Conservation (phyloP, 2,329 filamentous ascomycete species). For the Elsinoe ampelina region DNA sequence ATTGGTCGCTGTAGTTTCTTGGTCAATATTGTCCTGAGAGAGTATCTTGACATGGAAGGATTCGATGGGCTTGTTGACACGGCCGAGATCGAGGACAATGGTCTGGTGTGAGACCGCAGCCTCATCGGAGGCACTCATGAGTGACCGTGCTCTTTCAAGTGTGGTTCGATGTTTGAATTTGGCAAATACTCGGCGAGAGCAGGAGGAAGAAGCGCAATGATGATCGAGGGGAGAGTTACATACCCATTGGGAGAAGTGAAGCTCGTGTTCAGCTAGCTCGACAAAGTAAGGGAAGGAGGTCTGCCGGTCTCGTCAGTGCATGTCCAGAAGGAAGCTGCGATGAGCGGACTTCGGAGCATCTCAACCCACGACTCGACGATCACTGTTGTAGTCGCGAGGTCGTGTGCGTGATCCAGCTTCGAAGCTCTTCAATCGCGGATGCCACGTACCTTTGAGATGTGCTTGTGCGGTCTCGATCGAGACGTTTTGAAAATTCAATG, state of each 20-base stretch:
- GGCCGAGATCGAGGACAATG: constrained; percentile 8
- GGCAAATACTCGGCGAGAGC: neutral
- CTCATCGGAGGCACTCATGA: constrained; percentile 9
- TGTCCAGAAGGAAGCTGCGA: neutral
- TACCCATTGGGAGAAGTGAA: constrained; percentile 12
- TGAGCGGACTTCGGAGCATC: neutral
- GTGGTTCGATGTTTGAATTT: neutral
- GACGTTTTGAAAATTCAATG: neutral
- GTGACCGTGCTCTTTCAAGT: neutral
- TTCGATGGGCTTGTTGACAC: constrained; percentile 10
- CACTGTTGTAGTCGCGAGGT: neutral
- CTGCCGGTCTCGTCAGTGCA: neutral
- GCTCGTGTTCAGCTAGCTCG: neutral
- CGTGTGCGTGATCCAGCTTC: neutral
- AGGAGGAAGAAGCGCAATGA: neutral
- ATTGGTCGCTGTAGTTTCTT: constrained; percentile 34
- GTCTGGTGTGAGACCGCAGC: neutral
- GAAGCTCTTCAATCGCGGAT: constrained; percentile 8
- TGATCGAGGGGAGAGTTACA: neutral
- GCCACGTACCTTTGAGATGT: constrained; percentile 1
- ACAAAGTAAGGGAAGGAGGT: neutral
- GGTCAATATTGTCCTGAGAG: constrained; percentile 16
- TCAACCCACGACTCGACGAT: neutral
- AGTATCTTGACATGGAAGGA: constrained; percentile 13
- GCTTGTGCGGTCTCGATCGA: neutral